Conservation (phyloP, 1,139 yeast species). For the Scheffersomyces illinoinensis region DNA sequence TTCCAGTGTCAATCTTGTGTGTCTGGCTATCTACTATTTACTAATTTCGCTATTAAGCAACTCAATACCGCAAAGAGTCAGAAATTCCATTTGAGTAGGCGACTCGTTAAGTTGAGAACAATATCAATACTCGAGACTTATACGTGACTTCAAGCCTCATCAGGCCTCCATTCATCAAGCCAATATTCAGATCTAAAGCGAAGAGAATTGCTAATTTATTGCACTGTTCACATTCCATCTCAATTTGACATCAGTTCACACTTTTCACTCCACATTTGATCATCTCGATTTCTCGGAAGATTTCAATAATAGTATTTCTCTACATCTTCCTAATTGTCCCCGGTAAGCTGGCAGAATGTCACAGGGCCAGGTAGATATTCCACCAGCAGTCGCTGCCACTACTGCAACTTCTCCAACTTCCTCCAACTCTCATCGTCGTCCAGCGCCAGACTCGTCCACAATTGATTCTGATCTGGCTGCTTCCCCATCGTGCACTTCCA, state of each 20-base stretch:
- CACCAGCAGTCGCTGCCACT: conserved; percentile 10
- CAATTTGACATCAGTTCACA: not conserved
- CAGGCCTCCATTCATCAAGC: not conserved
- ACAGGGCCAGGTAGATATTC: conserved; percentile 17
- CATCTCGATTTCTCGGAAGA: not conserved
- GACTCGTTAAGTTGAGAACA: not conserved
- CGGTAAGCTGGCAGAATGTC: conserved; percentile 10
- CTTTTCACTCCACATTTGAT: not conserved
- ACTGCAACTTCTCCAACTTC: conserved; percentile 1
- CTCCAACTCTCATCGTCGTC: not conserved
- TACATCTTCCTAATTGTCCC: too few relatives aligned
- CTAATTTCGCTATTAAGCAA: not conserved
- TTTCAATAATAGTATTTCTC: not conserved
- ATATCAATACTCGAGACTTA: not conserved
- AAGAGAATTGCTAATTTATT: not conserved
- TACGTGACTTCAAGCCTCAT: not conserved
- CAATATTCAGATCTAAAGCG: not conserved
- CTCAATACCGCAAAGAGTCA: not conserved
- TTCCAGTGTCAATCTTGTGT: not conserved
- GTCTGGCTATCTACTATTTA: not conserved
- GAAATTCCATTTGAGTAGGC: not conserved
- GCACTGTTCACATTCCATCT: not conserved
- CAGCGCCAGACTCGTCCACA: conserved; percentile 3
- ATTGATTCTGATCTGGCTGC: not conserved
- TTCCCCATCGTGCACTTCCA: not conserved